Evolutionary conservation across 345 rosid species (phyloP).

Genomic region (Brassica nigra): DNA sequence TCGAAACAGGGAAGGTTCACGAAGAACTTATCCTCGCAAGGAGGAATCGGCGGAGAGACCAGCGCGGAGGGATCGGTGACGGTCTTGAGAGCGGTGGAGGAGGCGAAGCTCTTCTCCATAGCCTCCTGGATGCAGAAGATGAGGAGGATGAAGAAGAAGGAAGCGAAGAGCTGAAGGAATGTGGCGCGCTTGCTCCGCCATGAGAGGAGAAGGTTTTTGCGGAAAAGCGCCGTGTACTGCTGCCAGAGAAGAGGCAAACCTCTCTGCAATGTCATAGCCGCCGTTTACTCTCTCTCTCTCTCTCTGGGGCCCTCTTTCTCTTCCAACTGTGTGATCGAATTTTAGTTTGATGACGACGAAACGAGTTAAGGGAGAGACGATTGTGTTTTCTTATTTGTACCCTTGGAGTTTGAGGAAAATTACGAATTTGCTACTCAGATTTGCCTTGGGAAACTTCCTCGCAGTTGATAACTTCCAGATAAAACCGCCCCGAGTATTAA

Average conservation of each 20-base stretch:
- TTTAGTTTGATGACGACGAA: not conserved
- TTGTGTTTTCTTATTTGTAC: not conserved
- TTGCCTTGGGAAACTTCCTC: conserved; percentile 13
- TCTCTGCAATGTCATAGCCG: conserved; percentile 45
- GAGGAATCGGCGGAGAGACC: conserved; percentile 63
- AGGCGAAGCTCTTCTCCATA: conserved; percentile 39
- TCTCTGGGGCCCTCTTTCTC: not conserved
- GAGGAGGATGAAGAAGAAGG: conserved; percentile 84
- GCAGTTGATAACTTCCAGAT: not conserved
- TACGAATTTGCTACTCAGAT: conserved; percentile 18
- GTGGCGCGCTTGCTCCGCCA: conserved; percentile 86
- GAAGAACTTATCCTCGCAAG: conserved; percentile 81
- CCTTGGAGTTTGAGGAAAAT: not conserved
- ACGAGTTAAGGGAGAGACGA: not conserved
- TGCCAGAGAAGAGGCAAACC: conserved; percentile 60
- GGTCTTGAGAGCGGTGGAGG: conserved; percentile 49
- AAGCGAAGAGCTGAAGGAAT: conserved; percentile 80
- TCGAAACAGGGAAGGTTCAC: conserved; percentile 65
- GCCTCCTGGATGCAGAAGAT: conserved; percentile 73
- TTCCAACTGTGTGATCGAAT: conserved; percentile 20
- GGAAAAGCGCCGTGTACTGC: conserved; percentile 64
- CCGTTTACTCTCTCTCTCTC: not conserved
- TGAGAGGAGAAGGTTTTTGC: conserved; percentile 80
- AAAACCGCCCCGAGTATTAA: not conserved
- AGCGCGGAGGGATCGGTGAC: conserved; percentile 56